Evolutionary conservation across 768 basidiomycete genomes (phyloP), one percentile per base, ranked within the genome.

Genomic region (Thelephora ganbajun): DNA sequence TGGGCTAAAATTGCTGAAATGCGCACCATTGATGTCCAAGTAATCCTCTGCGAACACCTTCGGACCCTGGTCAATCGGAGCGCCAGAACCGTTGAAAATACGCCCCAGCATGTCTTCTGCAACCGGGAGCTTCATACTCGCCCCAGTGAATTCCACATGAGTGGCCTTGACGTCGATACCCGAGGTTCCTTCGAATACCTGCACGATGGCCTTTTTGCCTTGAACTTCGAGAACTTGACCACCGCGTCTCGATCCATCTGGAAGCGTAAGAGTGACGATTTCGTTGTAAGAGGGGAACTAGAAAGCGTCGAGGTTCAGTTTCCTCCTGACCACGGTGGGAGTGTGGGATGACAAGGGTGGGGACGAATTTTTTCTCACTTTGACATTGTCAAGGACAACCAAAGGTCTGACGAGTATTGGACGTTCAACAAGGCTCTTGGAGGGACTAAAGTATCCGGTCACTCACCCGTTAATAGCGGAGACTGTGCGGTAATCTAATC

Each of bases 41-140:
- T 97, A 98, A 61, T 99, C 96, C 68, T 98, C 96, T 11, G 96
- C 96, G 67, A 97, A 97, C 20, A 98, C 96, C 63, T 96, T 97
- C 0, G 96, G 96, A 23, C 96, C 96, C 59, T 97, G 81, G 68
- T 99, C 96, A 59, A 98, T 98, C 22, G 96, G 94, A 59, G 89
- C 88, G 33, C 96, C 96, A 37, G 88, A 91, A 50, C 96, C 96
- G 66, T 99, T 99, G 77, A 99, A 98, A 61, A 98, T 93, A 53
- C 96, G 86, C 30, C 96, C 96, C 58, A 96, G 66, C 93, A 97
- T 97, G 69, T 98, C 96, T 64, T 98, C 96, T 19, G 92, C 91
- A 16, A 98, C 96, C 39, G 96, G 92, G 2, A 99, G 75, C 64
- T 96, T 97, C 96, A 99, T 98, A 63, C 91, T 92, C 57, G 85